Percentiles rank a stretch among this genome's conserved stretches.
Conservation (phyloP, 768 basidiomycete genomes). For the Suillus brevipes region DNA sequence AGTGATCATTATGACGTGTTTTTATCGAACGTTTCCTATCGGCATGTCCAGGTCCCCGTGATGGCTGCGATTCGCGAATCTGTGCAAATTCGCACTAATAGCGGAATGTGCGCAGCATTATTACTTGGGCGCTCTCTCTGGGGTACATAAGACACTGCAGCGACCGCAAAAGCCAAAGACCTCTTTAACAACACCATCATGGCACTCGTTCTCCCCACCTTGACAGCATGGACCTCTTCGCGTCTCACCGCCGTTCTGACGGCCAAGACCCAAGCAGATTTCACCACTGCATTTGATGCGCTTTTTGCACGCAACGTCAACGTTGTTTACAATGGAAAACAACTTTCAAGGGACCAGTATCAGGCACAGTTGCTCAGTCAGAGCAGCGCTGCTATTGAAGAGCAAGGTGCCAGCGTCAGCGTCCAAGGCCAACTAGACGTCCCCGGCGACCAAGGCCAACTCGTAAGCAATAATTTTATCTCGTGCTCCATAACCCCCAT, state of each 20-base stretch:
- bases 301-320: constrained; percentile 39
- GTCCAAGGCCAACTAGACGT: constrained; percentile 30
- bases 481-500: background rate
- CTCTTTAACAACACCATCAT: constrained; percentile 11
- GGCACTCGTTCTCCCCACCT: constrained; percentile 39
- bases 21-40: background rate
- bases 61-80: background rate
- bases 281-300: constrained; percentile 40
- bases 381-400: constrained; percentile 22
- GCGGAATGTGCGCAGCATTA: background rate
- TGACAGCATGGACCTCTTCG: constrained; percentile 43
- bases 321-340: constrained; percentile 43
- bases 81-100: background rate
- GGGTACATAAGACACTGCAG: background rate
- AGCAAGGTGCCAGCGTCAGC: constrained; percentile 20
- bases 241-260: constrained; percentile 39
- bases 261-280: constrained; percentile 36
- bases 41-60: background rate
- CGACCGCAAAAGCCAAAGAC: too few relatives aligned
- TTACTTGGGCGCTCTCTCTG: background rate
- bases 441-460: constrained; percentile 25
- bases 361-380: constrained; percentile 35
- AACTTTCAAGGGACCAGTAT: constrained; percentile 41
- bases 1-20: background rate
- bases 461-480: constrained; percentile 21